Evolutionary conservation across 495 filamentous ascomycete species (phyloP).

Genomic region (Talaromyces stipitatus): DNA sequence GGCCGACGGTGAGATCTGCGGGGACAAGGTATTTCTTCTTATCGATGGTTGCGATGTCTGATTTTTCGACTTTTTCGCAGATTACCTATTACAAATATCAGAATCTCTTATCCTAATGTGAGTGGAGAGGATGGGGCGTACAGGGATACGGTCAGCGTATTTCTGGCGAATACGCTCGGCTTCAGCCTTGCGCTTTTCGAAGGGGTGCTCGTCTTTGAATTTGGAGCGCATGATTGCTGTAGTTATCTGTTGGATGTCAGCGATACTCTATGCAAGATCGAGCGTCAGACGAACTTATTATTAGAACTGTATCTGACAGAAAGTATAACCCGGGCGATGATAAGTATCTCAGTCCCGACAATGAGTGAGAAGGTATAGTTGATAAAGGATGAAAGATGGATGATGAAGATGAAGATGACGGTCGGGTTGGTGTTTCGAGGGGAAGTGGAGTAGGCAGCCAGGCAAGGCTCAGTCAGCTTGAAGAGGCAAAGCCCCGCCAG

Average conservation of each 20-base stretch:
- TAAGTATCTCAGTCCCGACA: too few species aligned
- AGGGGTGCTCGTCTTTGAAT: slow-evolving; percentile 99
- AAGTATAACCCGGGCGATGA: too few species aligned
- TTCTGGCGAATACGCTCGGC: slow-evolving; percentile 98
- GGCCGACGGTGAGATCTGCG: slow-evolving; percentile 94
- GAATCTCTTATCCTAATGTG: background rate
- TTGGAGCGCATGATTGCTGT: slow-evolving; percentile 78
- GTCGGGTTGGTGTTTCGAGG: too few species aligned
- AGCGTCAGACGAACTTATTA: background rate
- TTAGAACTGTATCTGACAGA: background rate
- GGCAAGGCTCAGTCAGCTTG: background rate
- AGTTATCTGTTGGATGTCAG: background rate
- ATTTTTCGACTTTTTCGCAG: slow-evolving; percentile 99
- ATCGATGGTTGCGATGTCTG: slow-evolving; percentile 98
- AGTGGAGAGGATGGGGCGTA: slow-evolving; percentile 44
- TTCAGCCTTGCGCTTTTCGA: slow-evolving; percentile 98
- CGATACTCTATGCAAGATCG: background rate
- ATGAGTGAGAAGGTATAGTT: too few species aligned
- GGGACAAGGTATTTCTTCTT: slow-evolving; percentile 99
- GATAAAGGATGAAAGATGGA: background rate
- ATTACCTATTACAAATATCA: slow-evolving; percentile 61
- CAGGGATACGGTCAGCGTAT: slow-evolving; percentile 96
- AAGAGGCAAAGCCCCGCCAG: background rate
- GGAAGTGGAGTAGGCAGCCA: background rate
- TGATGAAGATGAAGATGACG: background rate